Base-by-base conservation (phyloP, 2,329 filamentous ascomycete species). In the Sodiomyces alkalinus region DNA sequence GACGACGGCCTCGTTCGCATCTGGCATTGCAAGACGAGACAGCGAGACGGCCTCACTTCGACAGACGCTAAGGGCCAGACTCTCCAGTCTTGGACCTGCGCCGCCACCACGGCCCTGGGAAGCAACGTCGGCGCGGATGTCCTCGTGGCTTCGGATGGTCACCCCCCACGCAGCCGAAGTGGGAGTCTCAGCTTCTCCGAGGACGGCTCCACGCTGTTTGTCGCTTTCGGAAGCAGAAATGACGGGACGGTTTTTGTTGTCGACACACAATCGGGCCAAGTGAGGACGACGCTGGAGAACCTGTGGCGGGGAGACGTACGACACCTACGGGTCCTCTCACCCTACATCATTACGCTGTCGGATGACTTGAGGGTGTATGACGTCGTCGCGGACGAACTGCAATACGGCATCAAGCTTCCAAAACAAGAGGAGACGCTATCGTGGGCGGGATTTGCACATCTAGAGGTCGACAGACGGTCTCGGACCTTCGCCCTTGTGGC, bases 181-280 rank as follows among this genome's bases (percentile, higher is more conserved):
- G 81, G 80, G 10, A 71, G 68, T 24, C 51, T 94, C 22, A 62
- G 74, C 15, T 93, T 81, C 47, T 92, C 85, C 0, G 72, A 81
- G 37, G 85, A 93, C 47, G 82, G 81, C 2, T 92, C 83, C 9
- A 70, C 80, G 2, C 57, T 92, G n/a, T 83, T 82, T 28, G 73
- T 74, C 26, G 73, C 71, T 4, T 68, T 63, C 38, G 66, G 64
- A 18, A 55, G 56, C 17, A 47, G 55, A 7, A 62, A 69, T 27
- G 57, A 67, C 5, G 73, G 74, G 5, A 59, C 74, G 11, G 62
- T 92, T 8, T 74, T 90, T 42, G 62, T 93, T 29, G 69, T 96
- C 38, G 78, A 94, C 47, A 64, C 79, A 1, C 60, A 68, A 14
- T 72, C 68, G 7, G 81, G 82, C 9, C 57, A 56, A 7, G 59